Evolutionary conservation across 1,284 basidiomycete genomes (phyloP).

Genomic region (Pyrrhoderma noxium): DNA sequence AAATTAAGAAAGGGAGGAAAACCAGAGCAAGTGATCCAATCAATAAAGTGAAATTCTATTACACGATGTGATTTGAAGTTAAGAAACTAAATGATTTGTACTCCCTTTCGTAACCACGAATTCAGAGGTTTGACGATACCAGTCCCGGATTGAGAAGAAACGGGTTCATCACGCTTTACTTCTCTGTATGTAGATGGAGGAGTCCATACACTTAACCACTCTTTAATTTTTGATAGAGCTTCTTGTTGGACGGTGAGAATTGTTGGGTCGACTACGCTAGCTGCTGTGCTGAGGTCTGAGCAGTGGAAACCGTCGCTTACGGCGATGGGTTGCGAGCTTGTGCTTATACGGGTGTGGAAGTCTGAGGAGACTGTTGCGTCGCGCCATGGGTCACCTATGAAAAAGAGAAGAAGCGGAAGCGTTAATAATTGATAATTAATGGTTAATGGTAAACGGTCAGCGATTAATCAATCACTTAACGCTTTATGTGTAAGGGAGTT

Average conservation of each 20-base stretch:
- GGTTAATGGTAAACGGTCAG: too few relatives aligned
- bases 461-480: too few relatives aligned
- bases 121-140: constrained; percentile 6
- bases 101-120: constrained; percentile 7
- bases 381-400: constrained; percentile 63
- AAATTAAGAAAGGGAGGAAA: too few relatives aligned
- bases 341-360: constrained; percentile 40
- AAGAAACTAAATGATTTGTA: neutral
- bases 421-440: too few relatives aligned
- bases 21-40: too few relatives aligned
- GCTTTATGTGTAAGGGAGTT: too few relatives aligned
- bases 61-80: too few relatives aligned
- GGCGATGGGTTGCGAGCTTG: constrained; percentile 45
- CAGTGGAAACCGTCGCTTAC: constrained; percentile 59
- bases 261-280: constrained; percentile 41
- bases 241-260: constrained; percentile 46
- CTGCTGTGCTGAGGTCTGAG: constrained; percentile 45
- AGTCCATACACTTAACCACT: constrained; percentile 45
- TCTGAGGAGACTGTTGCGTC: constrained; percentile 60
- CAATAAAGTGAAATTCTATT: too few relatives aligned
- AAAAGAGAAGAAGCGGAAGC: neutral
- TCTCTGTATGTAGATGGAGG: neutral
- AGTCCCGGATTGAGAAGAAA: neutral
- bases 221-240: constrained; percentile 37
- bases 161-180: neutral